Evolutionary conservation across 106 monocot genomes (phyloP).

Genomic region (Dactylorhiza incarnata): DNA sequence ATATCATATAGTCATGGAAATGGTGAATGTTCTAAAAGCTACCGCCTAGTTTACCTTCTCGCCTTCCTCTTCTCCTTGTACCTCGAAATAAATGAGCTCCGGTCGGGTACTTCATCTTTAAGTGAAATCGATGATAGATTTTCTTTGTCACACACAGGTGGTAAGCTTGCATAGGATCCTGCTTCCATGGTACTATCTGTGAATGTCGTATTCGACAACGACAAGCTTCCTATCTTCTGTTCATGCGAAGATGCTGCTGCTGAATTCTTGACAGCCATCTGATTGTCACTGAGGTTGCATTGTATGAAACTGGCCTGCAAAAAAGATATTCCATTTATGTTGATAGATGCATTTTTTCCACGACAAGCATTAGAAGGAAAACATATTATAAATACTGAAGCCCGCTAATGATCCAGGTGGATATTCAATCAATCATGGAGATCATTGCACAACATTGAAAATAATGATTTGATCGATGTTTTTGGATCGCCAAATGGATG

Average conservation of each 20-base stretch:
- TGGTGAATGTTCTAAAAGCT: not conserved
- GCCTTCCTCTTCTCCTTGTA: constrained; percentile 43
- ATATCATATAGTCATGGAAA: not conserved
- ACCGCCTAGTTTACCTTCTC: constrained; percentile 9
- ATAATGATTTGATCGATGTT: no score
- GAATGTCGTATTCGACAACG: not conserved
- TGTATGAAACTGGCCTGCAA: constrained; percentile 20
- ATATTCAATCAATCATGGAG: no score
- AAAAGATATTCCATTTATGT: not conserved
- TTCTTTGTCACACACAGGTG: no score
- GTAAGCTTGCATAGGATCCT: not conserved
- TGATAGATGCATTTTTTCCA: no score
- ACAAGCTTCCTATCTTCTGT: constrained; percentile 9
- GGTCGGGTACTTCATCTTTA: constrained; percentile 21
- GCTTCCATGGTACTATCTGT: constrained; percentile 3
- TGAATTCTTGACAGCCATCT: constrained; percentile 7
- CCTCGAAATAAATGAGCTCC: constrained; percentile 25
- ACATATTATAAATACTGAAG: no score
- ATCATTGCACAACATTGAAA: no score
- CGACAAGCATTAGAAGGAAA: no score
- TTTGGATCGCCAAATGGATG: no score
- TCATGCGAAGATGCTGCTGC: constrained; percentile 2
- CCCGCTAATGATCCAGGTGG: no score
- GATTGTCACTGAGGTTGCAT: constrained; percentile 15
- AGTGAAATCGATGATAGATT: not conserved